Evolutionary conservation across 2,329 filamentous ascomycete species (phyloP), one percentile per base, ranked within the genome.

Genomic region (Fusarium verrucosum): DNA sequence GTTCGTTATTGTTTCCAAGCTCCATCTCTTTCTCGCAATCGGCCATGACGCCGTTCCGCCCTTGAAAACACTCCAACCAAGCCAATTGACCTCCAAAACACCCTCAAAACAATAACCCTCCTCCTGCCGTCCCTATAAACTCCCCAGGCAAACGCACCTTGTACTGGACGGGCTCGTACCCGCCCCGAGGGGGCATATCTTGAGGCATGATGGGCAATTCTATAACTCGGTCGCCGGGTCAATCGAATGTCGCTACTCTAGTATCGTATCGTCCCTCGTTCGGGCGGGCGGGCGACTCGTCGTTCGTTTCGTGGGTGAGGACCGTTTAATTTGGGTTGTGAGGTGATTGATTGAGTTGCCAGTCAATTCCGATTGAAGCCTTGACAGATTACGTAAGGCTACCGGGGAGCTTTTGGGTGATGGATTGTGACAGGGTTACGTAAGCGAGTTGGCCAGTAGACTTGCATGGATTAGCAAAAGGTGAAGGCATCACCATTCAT

Each of bases 161-260:
- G 85, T 97, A 99, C 82, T 99, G 95, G 70, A 99, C 90, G 79
- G 94, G 90, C 79, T 89, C 90, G 81, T 99, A 99, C 85, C 95
- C 95, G 83, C 94, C 95, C 76, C 81, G 79, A 73, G 95, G 95
- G 83, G 95, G 95, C 88, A 99, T 92, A 85, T 99, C 95, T 86
- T 98, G 94, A 83, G 91, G 89, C 94, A 98, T 97, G 76, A 69
- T 89, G 83, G 78, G 73, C 75, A 53, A 62, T 33, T 47, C 22
- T 56, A 40, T 65, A 53, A 35, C 33, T 60, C 36, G 55, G 41
- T 47, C 41, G 20, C 69, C 23, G 47, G 43, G 30, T n/a, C 14
- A 32, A n/a, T 49, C 17, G 17, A 41, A 41, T 28, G 23, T 41
- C 17, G 45, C 45, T 49, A 17, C 30, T 40, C 45, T 49, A 17